Conservation (phyloP, 2,329 filamentous ascomycete genomes). For the Lasiodiplodia sp. region DNA sequence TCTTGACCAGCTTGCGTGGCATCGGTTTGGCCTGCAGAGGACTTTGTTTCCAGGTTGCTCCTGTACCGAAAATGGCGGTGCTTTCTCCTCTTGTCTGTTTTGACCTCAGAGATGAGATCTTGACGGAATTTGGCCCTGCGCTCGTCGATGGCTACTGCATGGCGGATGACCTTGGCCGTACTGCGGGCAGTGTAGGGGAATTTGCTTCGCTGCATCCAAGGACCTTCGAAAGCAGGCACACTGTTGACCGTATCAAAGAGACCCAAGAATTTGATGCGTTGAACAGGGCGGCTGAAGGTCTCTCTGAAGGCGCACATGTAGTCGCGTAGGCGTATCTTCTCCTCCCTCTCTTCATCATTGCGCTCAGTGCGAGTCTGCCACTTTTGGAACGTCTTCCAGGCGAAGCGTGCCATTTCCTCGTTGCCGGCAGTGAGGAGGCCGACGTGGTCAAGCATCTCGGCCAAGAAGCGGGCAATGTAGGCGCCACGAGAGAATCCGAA, state of each 20-base stretch:
- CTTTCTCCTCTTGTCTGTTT: slow-evolving; percentile 38
- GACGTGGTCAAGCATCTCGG: slow-evolving; percentile 85
- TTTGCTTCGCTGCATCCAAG: slow-evolving; percentile 79
- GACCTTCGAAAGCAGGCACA: slow-evolving; percentile 76
- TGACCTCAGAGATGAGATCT: slow-evolving; percentile 65
- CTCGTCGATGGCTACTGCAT: slow-evolving; percentile 76
- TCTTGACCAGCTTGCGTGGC: not conserved
- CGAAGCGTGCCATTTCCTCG: slow-evolving; percentile 84
- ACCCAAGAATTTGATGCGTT: slow-evolving; percentile 77
- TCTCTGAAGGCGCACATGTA: slow-evolving; percentile 83
- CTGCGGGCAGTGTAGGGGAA: slow-evolving; percentile 71
- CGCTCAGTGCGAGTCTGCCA: slow-evolving; percentile 68
- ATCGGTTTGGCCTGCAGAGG: too few relatives aligned
- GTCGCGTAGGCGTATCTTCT: slow-evolving; percentile 69
- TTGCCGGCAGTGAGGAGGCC: slow-evolving; percentile 82
- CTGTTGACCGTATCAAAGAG: slow-evolving; percentile 86
- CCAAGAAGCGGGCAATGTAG: slow-evolving; percentile 62
- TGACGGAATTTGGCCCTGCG: slow-evolving; percentile 75
- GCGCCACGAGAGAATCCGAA: slow-evolving; percentile 59
- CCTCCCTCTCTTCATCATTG: slow-evolving; percentile 52
- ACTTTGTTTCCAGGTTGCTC: not conserved
- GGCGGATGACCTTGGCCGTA: slow-evolving; percentile 67
- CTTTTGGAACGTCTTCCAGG: slow-evolving; percentile 80
- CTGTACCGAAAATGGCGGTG: slow-evolving; percentile 36
- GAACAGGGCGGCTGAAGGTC: slow-evolving; percentile 79